A percentile compares a stretch with the other conserved stretches of the same genome.
These are phyloP conservation scores for Hypholoma fasciculare DNA, from an alignment of 768 basidiomycete genomes.

Conservation along the genomic window DNA sequence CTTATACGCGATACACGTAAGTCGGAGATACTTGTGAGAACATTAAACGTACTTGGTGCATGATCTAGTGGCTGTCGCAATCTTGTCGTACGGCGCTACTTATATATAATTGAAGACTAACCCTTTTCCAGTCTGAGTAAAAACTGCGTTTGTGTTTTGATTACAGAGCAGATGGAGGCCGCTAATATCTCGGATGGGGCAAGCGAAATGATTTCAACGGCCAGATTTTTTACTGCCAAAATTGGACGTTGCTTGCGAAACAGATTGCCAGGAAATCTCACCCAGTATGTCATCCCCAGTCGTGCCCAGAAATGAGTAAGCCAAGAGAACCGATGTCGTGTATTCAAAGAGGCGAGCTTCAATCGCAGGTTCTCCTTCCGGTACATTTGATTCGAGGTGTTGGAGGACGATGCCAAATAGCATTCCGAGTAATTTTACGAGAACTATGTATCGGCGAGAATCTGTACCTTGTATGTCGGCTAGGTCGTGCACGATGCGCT, in stretches of 20 bases:
- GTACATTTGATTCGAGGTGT: slow-evolving; percentile 19
- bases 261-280: neutral
- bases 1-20: neutral
- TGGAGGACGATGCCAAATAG: slow-evolving; percentile 27
- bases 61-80: neutral
- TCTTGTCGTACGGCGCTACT: neutral
- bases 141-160: slow-evolving; percentile 19
- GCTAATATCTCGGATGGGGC: slow-evolving; percentile 1
- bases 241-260: neutral
- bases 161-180: slow-evolving; percentile 4
- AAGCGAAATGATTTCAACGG: slow-evolving; percentile 18
- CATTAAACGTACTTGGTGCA: neutral
- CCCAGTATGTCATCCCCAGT: slow-evolving; percentile 17
- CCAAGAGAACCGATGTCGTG: slow-evolving; percentile 25
- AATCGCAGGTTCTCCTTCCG: slow-evolving; percentile 8
- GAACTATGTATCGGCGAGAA: neutral
- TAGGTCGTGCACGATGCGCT: too few species aligned
- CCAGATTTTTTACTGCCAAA: slow-evolving; percentile 14
- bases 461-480: neutral
- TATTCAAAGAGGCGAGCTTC: slow-evolving; percentile 18
- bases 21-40: neutral
- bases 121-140: slow-evolving; percentile 20
- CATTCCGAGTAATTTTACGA: slow-evolving; percentile 26
- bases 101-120: neutral
- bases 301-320: slow-evolving; percentile 28